phyloP scores from a whole-genome alignment of 139 green algal genomes.

The Diplosphaera chodatii region DNA sequence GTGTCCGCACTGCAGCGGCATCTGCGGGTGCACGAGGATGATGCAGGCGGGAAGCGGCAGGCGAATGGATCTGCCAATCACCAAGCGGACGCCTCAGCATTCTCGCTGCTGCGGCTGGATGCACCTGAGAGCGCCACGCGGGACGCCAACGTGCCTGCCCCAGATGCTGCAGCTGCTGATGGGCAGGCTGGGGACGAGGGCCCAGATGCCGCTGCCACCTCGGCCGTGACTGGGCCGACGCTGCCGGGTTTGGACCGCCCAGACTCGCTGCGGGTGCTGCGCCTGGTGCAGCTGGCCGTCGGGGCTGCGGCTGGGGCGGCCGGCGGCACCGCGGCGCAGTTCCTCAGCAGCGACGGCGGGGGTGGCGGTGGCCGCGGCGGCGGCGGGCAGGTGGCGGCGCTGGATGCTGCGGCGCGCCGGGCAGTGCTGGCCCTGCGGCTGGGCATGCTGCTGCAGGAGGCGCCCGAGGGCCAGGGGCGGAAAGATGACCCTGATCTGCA shows the following conservation, averaged over 20 bases:
- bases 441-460: not conserved
- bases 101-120: not conserved
- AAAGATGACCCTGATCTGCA: too few species aligned
- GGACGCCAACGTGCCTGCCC: not conserved
- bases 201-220: too few species aligned
- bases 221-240: too few species aligned
- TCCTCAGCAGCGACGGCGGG: not conserved
- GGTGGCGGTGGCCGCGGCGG: not conserved
- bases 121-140: not conserved
- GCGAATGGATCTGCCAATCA: too few species aligned
- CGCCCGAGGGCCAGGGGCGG: not conserved
- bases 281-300: not conserved
- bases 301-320: too few species aligned
- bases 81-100: not conserved
- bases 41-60: not conserved
- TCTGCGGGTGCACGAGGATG: slow-evolving; percentile 15
- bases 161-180: too few species aligned
- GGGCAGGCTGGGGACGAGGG: too few species aligned
- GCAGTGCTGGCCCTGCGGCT: slow-evolving; percentile 7
- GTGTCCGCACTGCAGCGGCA: slow-evolving; percentile 8
- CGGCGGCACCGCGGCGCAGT: slow-evolving; percentile 1
- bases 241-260: not conserved
- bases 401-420: slow-evolving; percentile 12
- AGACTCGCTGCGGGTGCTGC: not conserved
- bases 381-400: not conserved